Percentiles rank a stretch among this genome's conserved stretches.
Conservation (phyloP, 306 rosid genomes). For the Lotus japonicus region DNA sequence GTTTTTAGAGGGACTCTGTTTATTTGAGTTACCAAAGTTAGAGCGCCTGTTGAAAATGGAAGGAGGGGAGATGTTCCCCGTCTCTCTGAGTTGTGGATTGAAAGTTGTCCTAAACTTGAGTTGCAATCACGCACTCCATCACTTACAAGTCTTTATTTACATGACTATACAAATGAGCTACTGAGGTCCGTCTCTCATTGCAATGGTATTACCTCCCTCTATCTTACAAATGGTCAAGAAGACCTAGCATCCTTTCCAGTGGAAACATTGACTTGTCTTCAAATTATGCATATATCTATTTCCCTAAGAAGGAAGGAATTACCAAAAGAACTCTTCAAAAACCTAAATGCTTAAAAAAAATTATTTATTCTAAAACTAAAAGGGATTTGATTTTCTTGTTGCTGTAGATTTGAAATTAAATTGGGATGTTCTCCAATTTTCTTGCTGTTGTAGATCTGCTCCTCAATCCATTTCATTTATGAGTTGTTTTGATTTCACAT, state of each 20-base stretch:
- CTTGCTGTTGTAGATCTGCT: no score
- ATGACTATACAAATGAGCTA: neutral
- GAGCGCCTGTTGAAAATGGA: no score
- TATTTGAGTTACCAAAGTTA: no score
- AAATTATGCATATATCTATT: accelerated
- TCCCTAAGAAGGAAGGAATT: neutral
- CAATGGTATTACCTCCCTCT: neutral
- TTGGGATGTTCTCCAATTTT: no score
- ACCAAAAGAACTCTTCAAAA: neutral
- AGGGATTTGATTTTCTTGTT: no score
- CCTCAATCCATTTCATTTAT: no score
- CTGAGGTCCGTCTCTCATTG: neutral
- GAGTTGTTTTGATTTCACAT: no score
- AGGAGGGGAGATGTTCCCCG: no score
- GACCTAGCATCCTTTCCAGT: neutral
- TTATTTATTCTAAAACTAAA: no score
- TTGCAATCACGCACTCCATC: neutral
- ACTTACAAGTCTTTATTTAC: accelerated
- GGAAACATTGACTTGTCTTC: neutral
- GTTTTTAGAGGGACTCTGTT: neutral
- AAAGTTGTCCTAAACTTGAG: neutral
- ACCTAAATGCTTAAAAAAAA: no score
- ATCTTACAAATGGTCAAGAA: accelerated
- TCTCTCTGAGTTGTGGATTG: neutral
- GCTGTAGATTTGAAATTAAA: no score